phyloP scores from a whole-genome alignment of 2,329 filamentous ascomycete species.

The Dendryphion nanum region DNA sequence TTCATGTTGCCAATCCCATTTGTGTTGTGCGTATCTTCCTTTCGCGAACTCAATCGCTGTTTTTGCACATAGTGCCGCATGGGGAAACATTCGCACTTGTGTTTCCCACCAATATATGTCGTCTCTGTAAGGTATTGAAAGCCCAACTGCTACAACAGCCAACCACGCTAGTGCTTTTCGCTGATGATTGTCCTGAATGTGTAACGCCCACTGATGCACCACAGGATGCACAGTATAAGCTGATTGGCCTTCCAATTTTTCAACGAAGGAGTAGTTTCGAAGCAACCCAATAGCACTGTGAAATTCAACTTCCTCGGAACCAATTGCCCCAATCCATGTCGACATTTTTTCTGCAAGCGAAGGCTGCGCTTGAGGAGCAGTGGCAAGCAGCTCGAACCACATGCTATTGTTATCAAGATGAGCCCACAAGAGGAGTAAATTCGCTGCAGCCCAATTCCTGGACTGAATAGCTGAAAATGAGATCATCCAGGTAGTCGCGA shows the following conservation, averaged over 20 bases:
- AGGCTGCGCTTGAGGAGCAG: constrained; percentile 11
- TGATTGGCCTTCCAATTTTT: constrained; percentile 3
- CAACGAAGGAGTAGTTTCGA: constrained; percentile 11
- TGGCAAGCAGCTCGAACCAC: too few relatives aligned
- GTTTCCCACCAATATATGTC: constrained; percentile 4
- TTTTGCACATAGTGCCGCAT: too few relatives aligned
- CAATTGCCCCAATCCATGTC: constrained; percentile 14
- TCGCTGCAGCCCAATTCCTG: constrained; percentile 13
- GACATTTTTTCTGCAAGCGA: constrained; percentile 4
- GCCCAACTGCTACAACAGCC: constrained; percentile 7
- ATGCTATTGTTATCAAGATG: constrained; percentile 11
- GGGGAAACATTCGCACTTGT: constrained; percentile 7
- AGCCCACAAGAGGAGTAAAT: constrained; percentile 17
- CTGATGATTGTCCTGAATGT: constrained; percentile 3
- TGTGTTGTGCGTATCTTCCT: too few relatives aligned
- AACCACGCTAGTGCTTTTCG: constrained; percentile 5
- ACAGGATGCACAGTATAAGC: constrained; percentile 10
- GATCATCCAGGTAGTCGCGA: constrained; percentile 16
- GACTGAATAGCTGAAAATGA: constrained; percentile 12
- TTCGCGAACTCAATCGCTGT: neutral
- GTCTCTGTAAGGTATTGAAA: constrained; percentile 1
- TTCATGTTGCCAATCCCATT: too few relatives aligned
- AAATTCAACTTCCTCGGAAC: constrained; percentile 13
- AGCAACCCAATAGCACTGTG: constrained; percentile 9
- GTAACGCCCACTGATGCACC: too few relatives aligned